Percentiles rank a stretch among this genome's conserved stretches.
Conservation (phyloP, 345 rosid genomes). For the Boechera divaricarpa region DNA sequence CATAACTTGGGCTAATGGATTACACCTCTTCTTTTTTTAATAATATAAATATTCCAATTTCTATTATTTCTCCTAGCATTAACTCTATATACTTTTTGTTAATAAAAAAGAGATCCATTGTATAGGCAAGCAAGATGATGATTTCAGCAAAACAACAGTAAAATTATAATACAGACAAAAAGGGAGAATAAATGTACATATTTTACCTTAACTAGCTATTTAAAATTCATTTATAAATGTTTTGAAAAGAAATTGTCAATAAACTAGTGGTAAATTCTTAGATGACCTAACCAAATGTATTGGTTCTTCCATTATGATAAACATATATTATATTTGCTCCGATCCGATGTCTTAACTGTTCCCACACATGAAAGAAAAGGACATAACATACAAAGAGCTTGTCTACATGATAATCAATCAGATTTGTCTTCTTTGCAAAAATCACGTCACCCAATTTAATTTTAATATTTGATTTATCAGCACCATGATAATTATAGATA, state of each 20-base stretch:
- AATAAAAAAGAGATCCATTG: slow-evolving; percentile 15
- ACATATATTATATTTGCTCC: background rate
- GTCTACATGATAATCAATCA: slow-evolving; percentile 20
- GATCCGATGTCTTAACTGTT: slow-evolving; percentile 26
- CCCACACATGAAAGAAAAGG: slow-evolving; percentile 45
- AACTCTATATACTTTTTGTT: slow-evolving; percentile 1
- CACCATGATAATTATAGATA: slow-evolving; percentile 17
- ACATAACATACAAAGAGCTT: slow-evolving; percentile 35
- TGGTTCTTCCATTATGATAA: slow-evolving; percentile 26
- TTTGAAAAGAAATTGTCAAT: slow-evolving; percentile 18
- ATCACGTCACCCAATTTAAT: slow-evolving; percentile 10
- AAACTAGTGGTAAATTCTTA: slow-evolving; percentile 25
- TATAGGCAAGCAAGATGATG: slow-evolving; percentile 23
- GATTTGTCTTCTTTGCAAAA: background rate
- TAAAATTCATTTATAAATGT: background rate
- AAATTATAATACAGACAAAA: background rate
- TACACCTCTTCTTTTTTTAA: slow-evolving; percentile 37
- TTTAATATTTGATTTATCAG: slow-evolving; percentile 2
- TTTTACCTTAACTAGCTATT: slow-evolving; percentile 13
- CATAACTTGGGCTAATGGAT: slow-evolving; percentile 47
- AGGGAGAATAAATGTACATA: background rate
- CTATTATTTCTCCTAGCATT: slow-evolving; percentile 30
- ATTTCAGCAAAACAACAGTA: slow-evolving; percentile 30
- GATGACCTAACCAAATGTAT: slow-evolving; percentile 43
- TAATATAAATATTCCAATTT: slow-evolving; percentile 20